Base-by-base conservation (phyloP, 441 rosid species). In the Flueggea neowawraea region DNA sequence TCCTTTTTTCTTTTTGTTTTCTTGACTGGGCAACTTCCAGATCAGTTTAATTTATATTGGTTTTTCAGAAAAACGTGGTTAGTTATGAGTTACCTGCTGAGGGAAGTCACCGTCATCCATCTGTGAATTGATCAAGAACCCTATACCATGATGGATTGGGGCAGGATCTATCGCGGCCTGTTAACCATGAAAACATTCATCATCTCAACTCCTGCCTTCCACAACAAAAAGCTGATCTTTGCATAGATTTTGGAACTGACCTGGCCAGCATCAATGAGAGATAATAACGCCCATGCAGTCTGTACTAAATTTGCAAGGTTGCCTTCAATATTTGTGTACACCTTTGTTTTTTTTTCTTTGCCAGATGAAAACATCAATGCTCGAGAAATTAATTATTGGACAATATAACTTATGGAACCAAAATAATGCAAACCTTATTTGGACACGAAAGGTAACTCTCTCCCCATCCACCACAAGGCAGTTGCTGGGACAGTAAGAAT, bases 371-470 rank as follows among this genome's bases (percentile, higher is more conserved):
- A 52, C 16, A 52, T 12, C 55, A 52, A 48, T 10, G 15, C 12
- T 4, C 15, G 15, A 11, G 12, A 48, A n/a, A n/a, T n/a, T n/a
- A 48, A 10, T 4, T 11, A 48, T 4, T 48, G 28, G 28, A n/a
- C 28, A 15, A 8, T 48, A 48, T 48, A 48, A 5, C 15, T 10
- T 15, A 48, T 11, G 8, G 15, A 15, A 10, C 14, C 12, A 48
- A 48, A 48, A 14, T 10, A 3, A 52, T 14, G 15, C 28, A 52
- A 17, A 87, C 91, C 83, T 82, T 82, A 63, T 88, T 78, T 80
- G 80, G 89, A 70, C 88, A 83, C 55, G 95, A 85, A 58, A 88
- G 85, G 55, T 88, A 88, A 66, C 95, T 85, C 70, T 88, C 95
- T 73, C 90, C 96, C 96, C 96, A 89, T 53, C 96, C 96, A 10